Conservation (phyloP, 2,329 filamentous ascomycete genomes). For the Trichoderma sp. region DNA sequence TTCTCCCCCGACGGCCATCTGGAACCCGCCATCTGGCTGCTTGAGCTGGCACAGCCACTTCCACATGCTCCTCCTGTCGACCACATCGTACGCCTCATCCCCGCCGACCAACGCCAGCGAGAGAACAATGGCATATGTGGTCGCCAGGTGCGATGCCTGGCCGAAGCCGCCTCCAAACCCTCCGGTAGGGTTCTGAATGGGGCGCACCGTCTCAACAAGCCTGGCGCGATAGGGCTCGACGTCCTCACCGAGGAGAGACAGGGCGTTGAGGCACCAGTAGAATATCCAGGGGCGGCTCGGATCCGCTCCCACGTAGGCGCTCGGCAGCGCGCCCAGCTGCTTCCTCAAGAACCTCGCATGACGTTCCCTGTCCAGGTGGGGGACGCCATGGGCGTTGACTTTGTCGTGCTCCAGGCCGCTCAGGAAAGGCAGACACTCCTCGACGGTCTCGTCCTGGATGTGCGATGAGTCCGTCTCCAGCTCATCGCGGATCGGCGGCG, state of each 20-base stretch:
- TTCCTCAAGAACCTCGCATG: slow-evolving; percentile 66
- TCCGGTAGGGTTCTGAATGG: slow-evolving; percentile 79
- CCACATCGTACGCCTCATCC: slow-evolving; percentile 68
- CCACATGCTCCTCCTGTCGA: slow-evolving; percentile 87
- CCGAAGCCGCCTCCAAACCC: slow-evolving; percentile 95
- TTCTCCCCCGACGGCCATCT: slow-evolving; percentile 82
- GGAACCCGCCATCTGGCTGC: slow-evolving; percentile 85
- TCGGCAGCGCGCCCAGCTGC: slow-evolving; percentile 64
- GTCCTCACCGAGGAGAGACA: slow-evolving; percentile 78
- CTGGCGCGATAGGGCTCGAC: slow-evolving; percentile 65
- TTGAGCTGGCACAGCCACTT: slow-evolving; percentile 86
- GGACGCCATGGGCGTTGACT: slow-evolving; percentile 73
- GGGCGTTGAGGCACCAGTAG: slow-evolving; percentile 83
- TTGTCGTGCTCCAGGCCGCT: slow-evolving; percentile 53
- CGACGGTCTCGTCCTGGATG: slow-evolving; percentile 68
- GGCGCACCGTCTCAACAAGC: slow-evolving; percentile 72
- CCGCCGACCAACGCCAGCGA: slow-evolving; percentile 78
- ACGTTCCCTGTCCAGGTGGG: slow-evolving; percentile 66
- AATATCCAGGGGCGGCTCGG: slow-evolving; percentile 90
- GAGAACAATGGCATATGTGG: slow-evolving; percentile 82
- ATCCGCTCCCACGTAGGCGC: slow-evolving; percentile 73
- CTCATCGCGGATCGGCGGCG: slow-evolving; percentile 65
- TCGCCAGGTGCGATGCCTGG: slow-evolving; percentile 84
- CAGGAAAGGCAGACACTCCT: slow-evolving; percentile 70
- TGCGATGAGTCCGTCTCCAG: slow-evolving; percentile 69